Base-by-base conservation (phyloP, 345 rosid species). In the Eucalyptus cloeziana region DNA sequence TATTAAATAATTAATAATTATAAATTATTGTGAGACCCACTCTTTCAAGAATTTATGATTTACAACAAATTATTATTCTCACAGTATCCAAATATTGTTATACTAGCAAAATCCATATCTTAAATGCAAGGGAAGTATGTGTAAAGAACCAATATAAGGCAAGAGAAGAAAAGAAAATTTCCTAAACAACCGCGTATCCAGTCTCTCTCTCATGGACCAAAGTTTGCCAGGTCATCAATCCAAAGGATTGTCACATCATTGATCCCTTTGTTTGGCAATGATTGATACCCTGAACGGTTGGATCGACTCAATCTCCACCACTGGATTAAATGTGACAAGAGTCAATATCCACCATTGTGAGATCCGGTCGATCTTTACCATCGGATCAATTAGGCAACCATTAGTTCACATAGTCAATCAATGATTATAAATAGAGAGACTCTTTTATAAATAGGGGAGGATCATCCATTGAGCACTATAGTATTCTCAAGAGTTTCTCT, bases 51-150 rank as follows among this genome's bases (percentile, higher is more conserved):
- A 52, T 21, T 52, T 7, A 52, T 52, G 0, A 52, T 0, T 52
- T 4, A 52, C 2, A 52, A 21, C 0, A 52, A 52, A 52, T 0
- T 4, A 0, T 0, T 52, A 21, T 52, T 52, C 0, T 52, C 4
- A 19, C 2, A 1, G 1, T 52, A 1, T 1, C 0, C 0, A 52
- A 21, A 52, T 0, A 21, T 19, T 52, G 2, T 52, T 52, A 52
- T 21, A 52, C 10, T 52, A 52, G 5, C 10, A 52, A 21, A 8
- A 21, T 21, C 5, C 0, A 1, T 1, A 52, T 14, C 40, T n/a
- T 14, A 64, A 64, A n/a, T n/a, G 37, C 76, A 64, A n/a, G 76
- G 40, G 7, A 33, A 71, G 7, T 33, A 2, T 19, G 4, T 33
- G 25, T 9, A 37, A 71, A 71, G 44, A 71, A 33, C 81, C 21